Conservation (phyloP, 2,329 filamentous ascomycete species). For the Nemania diffusa region DNA sequence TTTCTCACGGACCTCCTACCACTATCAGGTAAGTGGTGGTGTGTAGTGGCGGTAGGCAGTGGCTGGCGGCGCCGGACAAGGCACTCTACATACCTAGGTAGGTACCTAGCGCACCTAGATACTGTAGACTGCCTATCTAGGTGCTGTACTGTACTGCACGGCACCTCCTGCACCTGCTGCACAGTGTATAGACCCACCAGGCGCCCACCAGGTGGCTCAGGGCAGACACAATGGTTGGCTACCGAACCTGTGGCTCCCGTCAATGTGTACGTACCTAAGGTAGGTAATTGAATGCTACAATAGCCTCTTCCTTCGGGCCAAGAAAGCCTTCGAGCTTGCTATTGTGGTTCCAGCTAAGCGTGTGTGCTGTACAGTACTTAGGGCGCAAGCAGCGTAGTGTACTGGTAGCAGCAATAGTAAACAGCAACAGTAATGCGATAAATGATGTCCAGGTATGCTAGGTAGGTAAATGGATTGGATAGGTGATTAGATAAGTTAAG, state of each 20-base stretch:
- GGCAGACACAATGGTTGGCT: conserved; percentile 30
- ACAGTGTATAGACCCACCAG: conserved; percentile 7
- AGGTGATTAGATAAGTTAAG: background rate
- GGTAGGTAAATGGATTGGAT: background rate
- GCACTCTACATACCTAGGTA: background rate
- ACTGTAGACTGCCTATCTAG: no score
- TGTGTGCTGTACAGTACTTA: background rate
- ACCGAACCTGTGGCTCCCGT: conserved; percentile 33
- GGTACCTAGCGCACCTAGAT: no score
- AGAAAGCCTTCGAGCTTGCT: background rate
- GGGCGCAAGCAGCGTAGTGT: background rate
- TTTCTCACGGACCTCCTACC: conserved; percentile 12
- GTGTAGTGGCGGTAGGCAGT: conserved; percentile 2
- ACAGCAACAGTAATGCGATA: no score
- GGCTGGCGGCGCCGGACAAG: conserved; percentile 10
- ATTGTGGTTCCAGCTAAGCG: background rate
- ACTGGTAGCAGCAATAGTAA: no score
- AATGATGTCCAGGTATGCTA: background rate
- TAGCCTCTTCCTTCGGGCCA: conserved; percentile 14
- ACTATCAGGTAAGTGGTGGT: conserved; percentile 8
- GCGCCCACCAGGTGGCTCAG: conserved; percentile 35
- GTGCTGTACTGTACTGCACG: background rate
- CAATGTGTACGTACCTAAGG: no score
- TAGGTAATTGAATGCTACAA: background rate
- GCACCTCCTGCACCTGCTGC: background rate